Conservation (phyloP, 2,329 filamentous ascomycete species). For the Ceratocystis eucalypticola region DNA sequence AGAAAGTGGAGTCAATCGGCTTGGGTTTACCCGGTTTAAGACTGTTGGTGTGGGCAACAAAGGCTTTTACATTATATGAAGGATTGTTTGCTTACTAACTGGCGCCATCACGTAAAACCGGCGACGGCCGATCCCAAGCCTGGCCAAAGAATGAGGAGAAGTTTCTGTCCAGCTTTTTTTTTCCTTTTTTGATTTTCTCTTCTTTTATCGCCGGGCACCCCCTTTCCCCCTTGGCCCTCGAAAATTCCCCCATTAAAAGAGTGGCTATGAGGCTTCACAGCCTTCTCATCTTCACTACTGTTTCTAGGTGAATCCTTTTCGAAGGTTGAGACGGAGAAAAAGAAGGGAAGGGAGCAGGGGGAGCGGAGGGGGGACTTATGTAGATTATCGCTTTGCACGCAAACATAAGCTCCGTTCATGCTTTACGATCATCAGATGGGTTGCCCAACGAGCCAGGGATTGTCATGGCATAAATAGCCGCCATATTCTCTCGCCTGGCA, state of each 20-base stretch:
- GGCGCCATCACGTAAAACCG: background rate
- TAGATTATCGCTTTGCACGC: too few species aligned
- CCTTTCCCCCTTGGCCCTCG: background rate
- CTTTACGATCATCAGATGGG: background rate
- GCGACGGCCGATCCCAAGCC: too few species aligned
- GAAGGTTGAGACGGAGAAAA: background rate
- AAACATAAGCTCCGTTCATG: too few species aligned
- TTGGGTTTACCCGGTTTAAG: background rate
- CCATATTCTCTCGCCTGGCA: too few species aligned
- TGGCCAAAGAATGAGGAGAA: too few species aligned
- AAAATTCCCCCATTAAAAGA: too few species aligned
- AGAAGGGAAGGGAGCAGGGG: too few species aligned
- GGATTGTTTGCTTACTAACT: slow-evolving; percentile 1
- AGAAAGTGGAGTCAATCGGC: background rate
- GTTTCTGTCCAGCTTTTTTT: background rate
- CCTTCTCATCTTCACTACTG: background rate
- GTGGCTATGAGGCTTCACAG: too few species aligned
- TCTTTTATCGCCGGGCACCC: background rate
- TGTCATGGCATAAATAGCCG: too few species aligned
- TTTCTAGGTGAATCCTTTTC: background rate
- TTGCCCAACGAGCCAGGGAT: background rate
- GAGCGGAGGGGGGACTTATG: too few species aligned
- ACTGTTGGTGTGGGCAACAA: background rate
- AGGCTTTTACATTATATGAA: background rate
- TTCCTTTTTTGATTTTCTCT: background rate